Conservation (phyloP, 768 basidiomycete species). For the Tephrocybe sp. region DNA sequence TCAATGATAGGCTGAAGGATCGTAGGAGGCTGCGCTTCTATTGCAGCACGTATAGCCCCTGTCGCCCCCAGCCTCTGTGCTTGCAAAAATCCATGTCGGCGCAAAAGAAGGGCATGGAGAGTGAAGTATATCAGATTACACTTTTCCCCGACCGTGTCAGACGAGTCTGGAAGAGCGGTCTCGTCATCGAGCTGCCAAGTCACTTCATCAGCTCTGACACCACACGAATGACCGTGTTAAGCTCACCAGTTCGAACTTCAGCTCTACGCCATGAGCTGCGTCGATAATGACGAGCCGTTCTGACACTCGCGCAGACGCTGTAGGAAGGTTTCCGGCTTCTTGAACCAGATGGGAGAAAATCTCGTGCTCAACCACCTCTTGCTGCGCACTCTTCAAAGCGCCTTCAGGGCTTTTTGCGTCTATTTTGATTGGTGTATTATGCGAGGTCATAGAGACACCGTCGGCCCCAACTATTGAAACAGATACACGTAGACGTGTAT, state of each 20-base stretch:
- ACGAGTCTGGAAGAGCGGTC: slow-evolving; percentile 15
- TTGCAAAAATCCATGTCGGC: slow-evolving; percentile 54
- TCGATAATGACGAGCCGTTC: slow-evolving; percentile 78
- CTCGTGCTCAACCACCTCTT: slow-evolving; percentile 78
- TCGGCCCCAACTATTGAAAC: slow-evolving; percentile 35
- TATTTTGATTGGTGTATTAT: slow-evolving; percentile 33
- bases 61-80: slow-evolving; percentile 32
- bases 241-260: slow-evolving; percentile 73
- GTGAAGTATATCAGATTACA: slow-evolving; percentile 71
- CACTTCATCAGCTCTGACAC: not conserved
- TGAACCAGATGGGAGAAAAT: slow-evolving; percentile 72
- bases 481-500: slow-evolving; percentile 62
- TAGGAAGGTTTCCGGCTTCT: slow-evolving; percentile 77
- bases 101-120: slow-evolving; percentile 64
- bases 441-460: slow-evolving; percentile 32
- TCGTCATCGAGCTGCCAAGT: slow-evolving; percentile 34
- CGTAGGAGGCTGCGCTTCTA: slow-evolving; percentile 33
- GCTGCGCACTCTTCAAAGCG: slow-evolving; percentile 58
- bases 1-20: slow-evolving; percentile 78
- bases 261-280: slow-evolving; percentile 66
- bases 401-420: slow-evolving; percentile 45
- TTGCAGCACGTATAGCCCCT: slow-evolving; percentile 21
- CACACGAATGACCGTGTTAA: not conserved
- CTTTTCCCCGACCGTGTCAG: slow-evolving; percentile 28
- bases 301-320: slow-evolving; percentile 74